Base-by-base conservation (phyloP, 2,329 filamentous ascomycete genomes). In the Cryphonectria japonica region DNA sequence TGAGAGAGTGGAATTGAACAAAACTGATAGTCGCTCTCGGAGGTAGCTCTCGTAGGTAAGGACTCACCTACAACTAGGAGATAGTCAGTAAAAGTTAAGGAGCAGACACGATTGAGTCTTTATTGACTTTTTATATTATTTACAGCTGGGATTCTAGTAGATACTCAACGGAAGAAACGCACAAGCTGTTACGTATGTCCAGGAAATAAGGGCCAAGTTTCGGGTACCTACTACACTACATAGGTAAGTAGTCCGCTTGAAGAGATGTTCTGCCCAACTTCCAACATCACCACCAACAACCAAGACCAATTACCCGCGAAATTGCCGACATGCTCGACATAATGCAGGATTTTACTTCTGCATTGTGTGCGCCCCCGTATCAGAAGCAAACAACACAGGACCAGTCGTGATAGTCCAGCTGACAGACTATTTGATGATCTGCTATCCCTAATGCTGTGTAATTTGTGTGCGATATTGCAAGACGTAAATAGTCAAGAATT, bases 161-260 rank as follows among this genome's bases (percentile, higher is more conserved):
- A 26, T 19, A 59, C 54, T 19, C 26, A 50, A 43, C 3, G 43
- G 22, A 7, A 46, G 16, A 22, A 22, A 50, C 1, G 1, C 6
- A 50, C 5, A 22, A 50, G 37, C 11, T 9, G 11, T 13, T 39
- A 39, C 37, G 37, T 9, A 39, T 39, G 37, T 11, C 11, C 37
- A 39, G 9, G 19, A 59, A 19, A 22, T 13, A 11, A 16, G 46
- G 46, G 46, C 65, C 61, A 71, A 66, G 69, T 66, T 66, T 61
- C 66, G 52, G 52, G 13, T 61, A 61, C 34, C 66, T 52, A 26
- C 26, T 26, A 26, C 26, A 26, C 26, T 26, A 1, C 26, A 26
- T 26, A 26, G 26, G 26, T 26, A 26, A 26, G 26, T 26, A 34
- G 29, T 52, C 32, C 9, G 22, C 46, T n/a, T n/a, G 22, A 13